phyloP scores from a whole-genome alignment of 225 moss, liverwort and hornwort species.

The Neckera pumila region DNA sequence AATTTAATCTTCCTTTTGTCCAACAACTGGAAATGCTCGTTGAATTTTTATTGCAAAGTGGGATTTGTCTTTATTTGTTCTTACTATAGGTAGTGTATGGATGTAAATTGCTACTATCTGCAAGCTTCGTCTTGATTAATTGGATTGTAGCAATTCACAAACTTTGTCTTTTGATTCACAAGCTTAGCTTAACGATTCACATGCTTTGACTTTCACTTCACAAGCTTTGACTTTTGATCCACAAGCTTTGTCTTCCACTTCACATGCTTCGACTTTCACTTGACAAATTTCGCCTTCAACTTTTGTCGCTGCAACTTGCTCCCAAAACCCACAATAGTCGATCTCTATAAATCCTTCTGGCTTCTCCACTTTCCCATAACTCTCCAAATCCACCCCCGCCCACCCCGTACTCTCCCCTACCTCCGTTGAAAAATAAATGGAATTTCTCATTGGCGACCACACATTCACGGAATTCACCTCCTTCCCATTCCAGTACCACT shows the following conservation, averaged over 20 bases:
- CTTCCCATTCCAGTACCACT: constrained; percentile 54
- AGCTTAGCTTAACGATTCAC: neutral
- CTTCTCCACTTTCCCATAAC: constrained; percentile 30
- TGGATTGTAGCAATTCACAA: neutral
- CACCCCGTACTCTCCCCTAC: constrained; percentile 69
- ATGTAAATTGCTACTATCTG: no score
- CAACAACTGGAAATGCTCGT: neutral
- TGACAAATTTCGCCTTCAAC: no score
- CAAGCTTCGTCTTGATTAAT: no score
- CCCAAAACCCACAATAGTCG: constrained; percentile 54
- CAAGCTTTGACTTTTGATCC: fast-evolving
- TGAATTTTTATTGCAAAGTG: neutral
- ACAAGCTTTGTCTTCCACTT: neutral
- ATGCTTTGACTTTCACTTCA: neutral
- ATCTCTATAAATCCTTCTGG: constrained; percentile 58
- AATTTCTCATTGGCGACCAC: constrained; percentile 32
- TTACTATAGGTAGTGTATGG: no score
- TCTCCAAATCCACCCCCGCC: constrained; percentile 51
- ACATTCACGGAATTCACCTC: constrained; percentile 41
- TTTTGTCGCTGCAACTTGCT: neutral
- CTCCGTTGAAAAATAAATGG: constrained; percentile 61
- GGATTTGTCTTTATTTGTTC: neutral
- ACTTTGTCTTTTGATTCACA: neutral
- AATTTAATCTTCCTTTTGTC: neutral
- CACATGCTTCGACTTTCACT: neutral